Base-by-base conservation (phyloP, 768 basidiomycete genomes). In the Phaffia australis region DNA sequence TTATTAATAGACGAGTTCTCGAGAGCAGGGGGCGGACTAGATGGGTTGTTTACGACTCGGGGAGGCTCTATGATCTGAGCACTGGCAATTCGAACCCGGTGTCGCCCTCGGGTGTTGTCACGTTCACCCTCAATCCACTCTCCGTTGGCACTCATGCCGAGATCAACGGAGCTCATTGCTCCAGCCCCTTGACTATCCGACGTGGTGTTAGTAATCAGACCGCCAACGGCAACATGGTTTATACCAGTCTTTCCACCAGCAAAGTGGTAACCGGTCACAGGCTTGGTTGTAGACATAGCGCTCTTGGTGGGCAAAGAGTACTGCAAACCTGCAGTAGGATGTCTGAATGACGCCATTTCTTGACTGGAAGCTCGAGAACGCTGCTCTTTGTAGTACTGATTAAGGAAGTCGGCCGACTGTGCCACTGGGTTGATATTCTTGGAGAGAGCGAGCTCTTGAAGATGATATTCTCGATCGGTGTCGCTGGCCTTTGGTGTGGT, bases 291-390 rank as follows among this genome's bases (percentile, higher is more conserved):
- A 5, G 59, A 14, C n/a, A 55, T 32, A n/a, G 61, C 59, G 54
- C 54, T 51, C 52, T 63, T 67, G n/a, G 60, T 55, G n/a, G 66
- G 46, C 21, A 67, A 60, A 15, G 66, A 56, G 66, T 63, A 63
- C 30, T 61, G 60, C 6, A 67, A 61, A 23, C 66, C 66, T 19
- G 54, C 66, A 1, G 66, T 62, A 7, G 66, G 66, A 50, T 67
- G 66, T 11, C 66, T 60, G 55, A 48, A 47, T 18, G 60, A 50
- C 21, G 16, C 16, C 23, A 63, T 52, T 25, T 16, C 25, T 16
- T 8, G 30, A 4, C 23, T 14, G 47, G 59, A 42, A n/a, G 19
- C 9, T 50, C 56, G 19, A 58, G 27, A 25, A n/a, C 16, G 58
- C 23, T 50, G 47, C 0, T 60, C 23, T 21, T 48, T 42, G 18